These are phyloP conservation scores for Microascus cirrosus DNA, from an alignment of 2,329 filamentous ascomycete species.

Conservation along the genomic window DNA sequence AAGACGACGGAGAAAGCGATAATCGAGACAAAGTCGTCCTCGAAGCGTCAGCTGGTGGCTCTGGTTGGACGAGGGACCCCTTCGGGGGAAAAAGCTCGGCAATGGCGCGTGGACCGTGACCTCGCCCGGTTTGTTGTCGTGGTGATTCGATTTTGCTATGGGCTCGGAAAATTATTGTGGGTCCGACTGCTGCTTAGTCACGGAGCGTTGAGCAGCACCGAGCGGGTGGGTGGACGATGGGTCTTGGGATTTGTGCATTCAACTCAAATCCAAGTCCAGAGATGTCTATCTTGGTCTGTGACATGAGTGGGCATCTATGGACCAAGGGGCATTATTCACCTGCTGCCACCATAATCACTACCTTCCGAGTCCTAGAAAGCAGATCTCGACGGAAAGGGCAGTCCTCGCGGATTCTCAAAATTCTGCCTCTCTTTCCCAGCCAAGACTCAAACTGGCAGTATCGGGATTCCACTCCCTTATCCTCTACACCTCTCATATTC, in stretches of 20 bases:
- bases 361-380: no score
- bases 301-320: no score
- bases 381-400: no score
- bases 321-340: no score
- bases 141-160: constrained; percentile 5
- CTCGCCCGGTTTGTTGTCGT: constrained; percentile 5
- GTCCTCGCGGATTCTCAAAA: no score
- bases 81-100: constrained; percentile 4
- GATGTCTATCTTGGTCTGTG: no score
- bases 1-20: neutral
- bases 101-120: neutral
- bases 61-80: neutral
- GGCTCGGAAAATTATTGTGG: neutral
- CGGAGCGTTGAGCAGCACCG: neutral
- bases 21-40: neutral
- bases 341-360: no score
- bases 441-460: no score
- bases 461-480: no score
- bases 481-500: no score
- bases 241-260: neutral
- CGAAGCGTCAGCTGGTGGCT: neutral
- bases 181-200: neutral
- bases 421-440: no score
- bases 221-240: neutral
- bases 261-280: neutral